Base-by-base conservation (phyloP, 2,329 filamentous ascomycete species). In the Ophiostoma sp. region DNA sequence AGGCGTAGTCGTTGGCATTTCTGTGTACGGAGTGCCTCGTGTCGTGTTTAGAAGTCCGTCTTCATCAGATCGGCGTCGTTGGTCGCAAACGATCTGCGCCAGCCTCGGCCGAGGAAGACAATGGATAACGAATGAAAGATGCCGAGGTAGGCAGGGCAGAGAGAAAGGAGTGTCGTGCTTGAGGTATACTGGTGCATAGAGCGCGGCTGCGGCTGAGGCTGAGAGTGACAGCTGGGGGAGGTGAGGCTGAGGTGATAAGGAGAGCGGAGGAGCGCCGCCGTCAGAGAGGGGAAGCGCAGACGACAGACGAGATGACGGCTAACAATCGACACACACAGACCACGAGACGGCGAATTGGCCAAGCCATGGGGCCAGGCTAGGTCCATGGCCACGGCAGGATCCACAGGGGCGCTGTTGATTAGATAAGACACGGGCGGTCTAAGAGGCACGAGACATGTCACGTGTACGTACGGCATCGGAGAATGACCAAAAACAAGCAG, bases 1-100 rank as follows among this genome's bases (percentile, higher is more conserved):
- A 63, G 60, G 60, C 40, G 60, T 42, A 16, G 60, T 42, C 16
- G 60, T 42, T 38, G 60, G 60, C 60, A 63, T 63, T 6, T 40
- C 42, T 63, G 40, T 63, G 58, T 62, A 11, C 18, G 55, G 12
- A 38, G 55, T 16, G 55, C 27, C 18, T 16, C n/a, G 55, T 60
- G 27, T 11, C 6, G n/a, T 38, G 11, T 12, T 60, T 14, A 60
- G 27, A 9, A 11, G 18, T 4, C 55, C 49, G 6, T 52, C 16
- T 4, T 38, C 27, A 18, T 38, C 18, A 60, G 14, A 14, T 27
- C 55, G 27, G 55, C 6, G 55, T 60, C 27, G 55, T 60, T 38
- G 27, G 55, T 11, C 55, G 27, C 55, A 60, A 60, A 60, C 55
- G 49, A 18, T 60, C 55, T 12, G 11, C 9, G 7, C 55, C 55